These are phyloP conservation scores for Linum tenue DNA, from an alignment of 345 rosid species.

Conservation along the genomic window DNA sequence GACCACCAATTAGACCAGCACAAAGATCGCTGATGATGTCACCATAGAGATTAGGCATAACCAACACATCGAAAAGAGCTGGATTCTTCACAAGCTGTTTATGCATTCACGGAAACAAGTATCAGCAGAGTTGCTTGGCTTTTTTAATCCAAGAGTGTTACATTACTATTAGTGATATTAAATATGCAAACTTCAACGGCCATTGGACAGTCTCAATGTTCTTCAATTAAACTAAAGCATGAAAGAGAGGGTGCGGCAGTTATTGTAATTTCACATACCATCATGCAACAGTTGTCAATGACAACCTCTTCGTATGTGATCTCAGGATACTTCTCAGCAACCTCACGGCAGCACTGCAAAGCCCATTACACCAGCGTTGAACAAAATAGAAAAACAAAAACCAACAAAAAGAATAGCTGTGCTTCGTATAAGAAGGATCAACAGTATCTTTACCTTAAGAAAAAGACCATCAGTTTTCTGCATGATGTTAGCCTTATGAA, in stretches of 20 bases:
- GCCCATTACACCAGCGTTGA: neutral
- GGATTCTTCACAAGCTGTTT: conserved; percentile 98
- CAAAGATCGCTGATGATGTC: conserved; percentile 98
- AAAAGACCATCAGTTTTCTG: conserved; percentile 99
- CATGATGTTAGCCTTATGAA: conserved; percentile 98
- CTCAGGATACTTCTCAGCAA: conserved; percentile 96
- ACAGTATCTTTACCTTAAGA: conserved; percentile 20
- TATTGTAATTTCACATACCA: conserved; percentile 41
- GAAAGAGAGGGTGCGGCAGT: neutral
- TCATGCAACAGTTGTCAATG: conserved; percentile 99
- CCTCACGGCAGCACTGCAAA: conserved; percentile 97
- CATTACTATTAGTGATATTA: neutral
- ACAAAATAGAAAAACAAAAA: too few relatives aligned
- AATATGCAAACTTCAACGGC: neutral
- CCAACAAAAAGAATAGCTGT: neutral
- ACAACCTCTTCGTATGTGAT: conserved; percentile 93
- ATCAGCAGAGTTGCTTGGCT: conserved; percentile 6
- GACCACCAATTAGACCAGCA: conserved; percentile 90
- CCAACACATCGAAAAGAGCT: conserved; percentile 90
- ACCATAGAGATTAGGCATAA: conserved; percentile 99
- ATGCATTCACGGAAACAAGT: conserved; percentile 9
- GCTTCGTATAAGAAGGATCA: neutral
- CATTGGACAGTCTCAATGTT: neutral
- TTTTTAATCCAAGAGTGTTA: conserved; percentile 5
- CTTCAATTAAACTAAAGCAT: neutral